Evolutionary conservation across 2,329 filamentous ascomycete species (phyloP), one percentile per base, ranked within the genome.

Genomic region (Sporothrix protearum): DNA sequence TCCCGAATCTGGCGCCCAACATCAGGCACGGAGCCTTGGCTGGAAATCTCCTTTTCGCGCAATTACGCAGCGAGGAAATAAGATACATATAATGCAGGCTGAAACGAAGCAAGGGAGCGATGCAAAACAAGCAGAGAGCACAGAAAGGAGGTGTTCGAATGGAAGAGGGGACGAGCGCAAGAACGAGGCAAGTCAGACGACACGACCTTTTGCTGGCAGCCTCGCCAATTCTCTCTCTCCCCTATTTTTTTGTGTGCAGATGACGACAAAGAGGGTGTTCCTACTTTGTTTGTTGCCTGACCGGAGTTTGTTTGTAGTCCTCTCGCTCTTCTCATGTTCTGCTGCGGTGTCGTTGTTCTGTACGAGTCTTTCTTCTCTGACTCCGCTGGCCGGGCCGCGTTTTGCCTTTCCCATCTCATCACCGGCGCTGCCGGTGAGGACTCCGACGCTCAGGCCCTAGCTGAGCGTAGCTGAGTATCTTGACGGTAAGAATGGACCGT

Each of bases 31-130:
- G 30, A 47, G 30, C 57, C 57, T 42, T 57, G 53, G 53, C 53
- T 16, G 53, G 53, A 33, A 57, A n/a, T 47, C 28, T 9, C 28
- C 53, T 33, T 57, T 30, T 19, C 42, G 42, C 57, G n/a, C 19
- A 39, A 22, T 47, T 19, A 22, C 55, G 55, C 14, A 47, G 42
- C 12, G 5, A 47, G 42, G 28, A 25, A 25, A 53, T 53, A 19
- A 19, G 14, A 8, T 16, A 33, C 0, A 12, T n/a, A 19, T 42
- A 19, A 64, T 47, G 25, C 61, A 30, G 39, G 22, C 61, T 45
- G 39, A 64, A 64, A 64, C 61, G 25, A 64, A 64, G 47, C 61
- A 64, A 64, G 61, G 61, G 25, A 12, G 19, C 12, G 47, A 68
- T 33, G 28, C 19, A 51, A 68, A 68, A 68, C 64, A 68, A 10